Evolutionary conservation across 1,139 yeast genomes (phyloP), one percentile per base, ranked within the genome.

Genomic region (Pichia sp.): DNA sequence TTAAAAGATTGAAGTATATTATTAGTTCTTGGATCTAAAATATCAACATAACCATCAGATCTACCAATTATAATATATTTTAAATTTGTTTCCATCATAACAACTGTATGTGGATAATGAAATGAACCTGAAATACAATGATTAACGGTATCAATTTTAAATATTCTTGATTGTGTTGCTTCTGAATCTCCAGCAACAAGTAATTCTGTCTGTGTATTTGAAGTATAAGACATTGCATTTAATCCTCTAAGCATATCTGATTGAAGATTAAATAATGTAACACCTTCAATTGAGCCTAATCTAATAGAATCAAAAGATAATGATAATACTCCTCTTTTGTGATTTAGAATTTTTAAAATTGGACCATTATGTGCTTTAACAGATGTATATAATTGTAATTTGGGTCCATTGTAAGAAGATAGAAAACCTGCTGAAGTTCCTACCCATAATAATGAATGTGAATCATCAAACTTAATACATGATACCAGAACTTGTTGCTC

Each of bases 381-480:
- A 39, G 79, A 65, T 5, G 79, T 69, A 54, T 78, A 78, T 3
- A 77, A 72, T 41, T 64, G 66, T 43, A 74, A 47, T 48, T 54
- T 43, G 45, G 59, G 47, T 39, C 70, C 62, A 24, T 57, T 51
- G 40, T 60, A 60, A 7, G 65, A 57, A 24, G 57, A 53, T 3
- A 65, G 39, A 40, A 59, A 62, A 7, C 69, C 68, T 32, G 60
- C 63, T 10, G 73, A 67, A 59, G 85, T 92, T n/a, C 96, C 96
- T 4, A 82, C 72, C 97, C 97, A 92, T 4, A 90, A 61, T 38
- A 90, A 67, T 56, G 89, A 92, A 48, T 81, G 77, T 24, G 74
- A 67, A 39, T 74, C 74, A 63, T 92, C 97, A 62, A 89, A 89
- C 26, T 68, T 59, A 28, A 78, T 54, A n/a, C 78, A 55, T 3